Base-by-base conservation (phyloP, 139 green algal genomes). In the Astrephomene gubernaculifera region DNA sequence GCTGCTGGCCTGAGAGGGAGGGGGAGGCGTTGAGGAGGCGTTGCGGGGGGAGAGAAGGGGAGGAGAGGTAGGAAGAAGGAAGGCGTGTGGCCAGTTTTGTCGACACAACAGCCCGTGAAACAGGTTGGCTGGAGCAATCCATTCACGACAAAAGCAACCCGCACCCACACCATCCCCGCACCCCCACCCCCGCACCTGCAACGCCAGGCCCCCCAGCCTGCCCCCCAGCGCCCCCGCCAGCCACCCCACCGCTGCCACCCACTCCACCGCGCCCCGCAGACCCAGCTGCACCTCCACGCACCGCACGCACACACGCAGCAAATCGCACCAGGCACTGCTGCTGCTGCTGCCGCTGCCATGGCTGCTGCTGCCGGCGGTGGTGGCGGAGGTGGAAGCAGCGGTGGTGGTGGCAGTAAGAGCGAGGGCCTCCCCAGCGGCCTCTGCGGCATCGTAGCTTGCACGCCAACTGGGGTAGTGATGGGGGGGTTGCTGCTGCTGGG, bases 211-310 rank as follows among this genome's bases (percentile, higher is more conserved):
- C 2, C 27, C 31, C 39, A 83, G 60, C 60, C 75, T 57, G 2
- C 14, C 14, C 27, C 75, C 75, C 75, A 83, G 75, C 75, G 75
- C 75, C 39, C 60, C 75, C 60, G 39, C 60, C 60, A 83, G 75
- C 75, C 60, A 72, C 4, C 75, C 75, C 60, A 33, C 75, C 75
- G 63, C 17, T 39, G 22, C 35, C 6, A 29, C 24, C 75, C 75
- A 83, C 25, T 44, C 75, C 29, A 83, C 12, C 21, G 75, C 57
- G 5, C 75, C 75, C 0, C 1, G 17, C 60, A 72, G 6, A 27
- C 9, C 60, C 38, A 83, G 60, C 38, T 72, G 19, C 25, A 83
- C 75, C 21, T 49, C 60, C 75, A 38, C 57, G 39, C 60, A 83
- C 4, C 60, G 57, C 4, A 17, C 6, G n/a, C 60, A 61, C 39